Percentiles rank a stretch among this genome's conserved stretches.
phyloP scores from a whole-genome alignment of 495 filamentous ascomycete species.

The Pyrenopolyporus hunteri region DNA sequence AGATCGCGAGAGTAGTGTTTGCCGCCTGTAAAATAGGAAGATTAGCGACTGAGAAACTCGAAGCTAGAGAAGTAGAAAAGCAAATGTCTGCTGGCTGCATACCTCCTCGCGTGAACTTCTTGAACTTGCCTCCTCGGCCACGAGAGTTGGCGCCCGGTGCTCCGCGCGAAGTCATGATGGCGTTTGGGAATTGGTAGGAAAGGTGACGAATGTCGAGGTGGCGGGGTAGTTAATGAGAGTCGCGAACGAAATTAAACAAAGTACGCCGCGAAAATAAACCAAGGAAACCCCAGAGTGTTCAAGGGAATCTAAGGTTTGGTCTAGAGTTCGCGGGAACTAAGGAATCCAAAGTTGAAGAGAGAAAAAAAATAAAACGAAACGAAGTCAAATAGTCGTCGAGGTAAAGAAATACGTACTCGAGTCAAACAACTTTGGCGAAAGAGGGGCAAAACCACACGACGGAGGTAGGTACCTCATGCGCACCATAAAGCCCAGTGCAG shows the following conservation, averaged over 20 bases:
- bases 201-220: constrained; percentile 13
- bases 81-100: constrained; percentile 39
- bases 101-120: constrained; percentile 92
- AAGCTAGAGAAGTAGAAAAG: not conserved
- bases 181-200: not conserved
- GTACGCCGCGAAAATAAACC: not conserved
- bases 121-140: constrained; percentile 90
- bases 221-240: constrained; percentile 18
- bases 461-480: not conserved
- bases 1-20: constrained; percentile 94
- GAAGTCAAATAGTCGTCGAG: not conserved
- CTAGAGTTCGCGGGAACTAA: not conserved
- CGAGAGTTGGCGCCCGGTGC: constrained; percentile 57
- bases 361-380: constrained; percentile 1
- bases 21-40: constrained; percentile 65
- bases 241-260: not conserved
- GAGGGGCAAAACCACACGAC: constrained; percentile 26
- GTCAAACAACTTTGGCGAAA: constrained; percentile 10
- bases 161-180: constrained; percentile 67
- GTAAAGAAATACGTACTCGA: not conserved
- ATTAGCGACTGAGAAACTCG: constrained; percentile 3
- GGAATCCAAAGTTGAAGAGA: constrained; percentile 5
- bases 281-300: not conserved
- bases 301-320: not conserved
- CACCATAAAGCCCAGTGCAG: constrained; percentile 13